phyloP scores from a whole-genome alignment of 768 basidiomycete species.

The Amanita pseudoporphyria region DNA sequence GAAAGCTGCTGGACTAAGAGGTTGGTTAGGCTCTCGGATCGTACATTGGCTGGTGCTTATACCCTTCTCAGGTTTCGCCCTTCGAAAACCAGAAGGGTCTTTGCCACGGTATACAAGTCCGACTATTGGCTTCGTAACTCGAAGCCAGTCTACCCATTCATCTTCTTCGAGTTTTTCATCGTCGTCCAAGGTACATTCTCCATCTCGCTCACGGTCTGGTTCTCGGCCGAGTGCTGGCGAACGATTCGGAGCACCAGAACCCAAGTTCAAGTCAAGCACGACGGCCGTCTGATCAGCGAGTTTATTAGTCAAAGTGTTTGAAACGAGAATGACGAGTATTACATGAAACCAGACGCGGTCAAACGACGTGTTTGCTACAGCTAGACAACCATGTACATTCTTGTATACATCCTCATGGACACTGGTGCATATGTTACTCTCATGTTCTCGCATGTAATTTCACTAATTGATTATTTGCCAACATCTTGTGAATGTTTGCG shows the following conservation, averaged over 20 bases:
- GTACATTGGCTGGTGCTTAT: background rate
- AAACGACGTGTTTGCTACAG: background rate
- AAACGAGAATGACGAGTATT: background rate
- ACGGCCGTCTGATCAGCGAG: slow-evolving; percentile 8
- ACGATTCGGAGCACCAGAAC: background rate
- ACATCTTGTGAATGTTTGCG: no score
- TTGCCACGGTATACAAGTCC: slow-evolving; percentile 43
- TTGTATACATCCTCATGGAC: background rate
- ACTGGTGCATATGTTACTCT: background rate
- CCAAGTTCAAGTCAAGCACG: slow-evolving; percentile 22
- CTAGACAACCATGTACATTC: background rate
- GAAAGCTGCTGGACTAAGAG: slow-evolving; percentile 63
- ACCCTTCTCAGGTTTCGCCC: slow-evolving; percentile 35
- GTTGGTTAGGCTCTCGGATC: slow-evolving; percentile 20
- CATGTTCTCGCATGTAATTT: background rate
- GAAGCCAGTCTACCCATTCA: slow-evolving; percentile 20
- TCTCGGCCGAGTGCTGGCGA: slow-evolving; percentile 1
- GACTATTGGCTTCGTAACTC: slow-evolving; percentile 16
- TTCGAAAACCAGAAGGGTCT: slow-evolving; percentile 49
- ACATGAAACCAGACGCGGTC: background rate
- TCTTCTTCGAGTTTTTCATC: slow-evolving; percentile 29
- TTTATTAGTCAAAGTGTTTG: background rate
- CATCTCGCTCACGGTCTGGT: background rate
- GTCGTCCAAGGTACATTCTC: slow-evolving; percentile 7
- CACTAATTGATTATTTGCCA: background rate